Evolutionary conservation across 2,329 filamentous ascomycete species (phyloP), one percentile per base, ranked within the genome.

Genomic region (Ceratocystis ficicola): DNA sequence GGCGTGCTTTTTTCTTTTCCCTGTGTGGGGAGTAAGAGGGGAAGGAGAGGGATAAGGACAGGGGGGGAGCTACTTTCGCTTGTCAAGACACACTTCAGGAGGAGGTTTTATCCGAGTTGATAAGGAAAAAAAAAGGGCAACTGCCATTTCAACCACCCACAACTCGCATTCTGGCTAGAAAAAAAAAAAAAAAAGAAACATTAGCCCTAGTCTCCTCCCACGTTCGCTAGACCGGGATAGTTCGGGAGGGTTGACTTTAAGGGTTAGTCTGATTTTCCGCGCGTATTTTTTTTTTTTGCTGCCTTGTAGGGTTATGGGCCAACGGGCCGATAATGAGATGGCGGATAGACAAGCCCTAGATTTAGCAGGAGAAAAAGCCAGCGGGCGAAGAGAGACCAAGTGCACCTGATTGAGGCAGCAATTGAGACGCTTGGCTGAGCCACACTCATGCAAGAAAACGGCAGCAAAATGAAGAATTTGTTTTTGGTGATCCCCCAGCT

Each of bases 321-420:
- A 57, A 57, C 25, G 52, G 52, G 52, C 52, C 52, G 52, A 57
- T 57, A 57, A 22, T 57, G 52, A 30, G 52, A 57, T 57, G 30
- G 30, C 12, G 52, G 22, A 25, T n/a, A 50, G 52, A 30, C 52
- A 28, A 57, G 52, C 48, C 48, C 3, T 50, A 7, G 48, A 50
- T 20, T 20, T 10, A 5, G 48, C 48, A 20, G 22, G 22, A 22
- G 46, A 50, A 50, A n/a, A 50, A 22, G n/a, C 36, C 4, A 15
- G 22, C 22, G 15, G 25, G 10, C 52, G 15, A 57, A 57, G 28
- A 28, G 17, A 50, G 22, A 50, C 8, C 48, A 20, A 22, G 22
- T 50, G 6, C 30, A 17, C 52, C 52, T 57, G 52, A 57, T 57
- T 57, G 52, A 57, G 52, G 52, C 52, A 57, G 52, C 22, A 57